These are phyloP conservation scores for Astragalus glycyphyllos DNA, from an alignment of 306 rosid species.

Conservation along the genomic window DNA sequence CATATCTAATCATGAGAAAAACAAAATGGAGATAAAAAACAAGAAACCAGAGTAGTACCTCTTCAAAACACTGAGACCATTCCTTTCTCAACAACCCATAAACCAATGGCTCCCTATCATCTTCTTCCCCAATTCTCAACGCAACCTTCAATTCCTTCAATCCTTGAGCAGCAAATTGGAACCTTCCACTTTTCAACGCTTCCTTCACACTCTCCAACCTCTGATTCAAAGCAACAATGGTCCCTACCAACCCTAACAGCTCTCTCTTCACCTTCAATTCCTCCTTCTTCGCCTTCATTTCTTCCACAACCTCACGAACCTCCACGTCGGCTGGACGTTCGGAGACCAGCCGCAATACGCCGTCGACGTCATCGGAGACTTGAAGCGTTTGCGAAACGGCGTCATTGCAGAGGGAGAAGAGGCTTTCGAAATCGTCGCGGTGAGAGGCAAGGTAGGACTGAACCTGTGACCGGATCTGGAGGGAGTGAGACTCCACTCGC, in stretches of 20 bases:
- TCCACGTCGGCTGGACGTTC: slow-evolving; percentile 62
- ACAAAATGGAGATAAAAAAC: not conserved
- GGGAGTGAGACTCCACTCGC: slow-evolving; percentile 93
- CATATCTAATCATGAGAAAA: not conserved
- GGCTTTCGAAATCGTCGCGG: slow-evolving; percentile 69
- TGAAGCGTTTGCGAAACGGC: slow-evolving; percentile 63
- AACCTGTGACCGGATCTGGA: slow-evolving; percentile 77
- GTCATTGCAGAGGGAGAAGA: slow-evolving; percentile 75
- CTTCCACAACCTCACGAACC: slow-evolving; percentile 63
- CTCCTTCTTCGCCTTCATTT: slow-evolving; percentile 60
- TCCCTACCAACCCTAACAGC: slow-evolving; percentile 63
- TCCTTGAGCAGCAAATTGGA: slow-evolving; percentile 72
- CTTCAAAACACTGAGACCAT: slow-evolving; percentile 85
- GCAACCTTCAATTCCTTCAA: slow-evolving; percentile 69
- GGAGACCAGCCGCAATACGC: slow-evolving; percentile 53
- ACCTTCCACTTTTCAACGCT: slow-evolving; percentile 65
- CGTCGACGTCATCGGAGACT: slow-evolving; percentile 56
- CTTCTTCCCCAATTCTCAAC: slow-evolving; percentile 50
- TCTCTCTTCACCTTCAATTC: slow-evolving; percentile 69
- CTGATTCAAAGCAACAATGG: slow-evolving; percentile 54
- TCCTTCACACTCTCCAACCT: slow-evolving; percentile 65
- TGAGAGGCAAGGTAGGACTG: slow-evolving; percentile 77
- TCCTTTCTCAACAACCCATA: slow-evolving; percentile 77
- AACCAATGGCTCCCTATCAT: slow-evolving; percentile 75
- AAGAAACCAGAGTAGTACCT: slow-evolving; percentile 53